These are phyloP conservation scores for Scytalidium sp. DNA, from an alignment of 2,329 filamentous ascomycete species.

Conservation along the genomic window DNA sequence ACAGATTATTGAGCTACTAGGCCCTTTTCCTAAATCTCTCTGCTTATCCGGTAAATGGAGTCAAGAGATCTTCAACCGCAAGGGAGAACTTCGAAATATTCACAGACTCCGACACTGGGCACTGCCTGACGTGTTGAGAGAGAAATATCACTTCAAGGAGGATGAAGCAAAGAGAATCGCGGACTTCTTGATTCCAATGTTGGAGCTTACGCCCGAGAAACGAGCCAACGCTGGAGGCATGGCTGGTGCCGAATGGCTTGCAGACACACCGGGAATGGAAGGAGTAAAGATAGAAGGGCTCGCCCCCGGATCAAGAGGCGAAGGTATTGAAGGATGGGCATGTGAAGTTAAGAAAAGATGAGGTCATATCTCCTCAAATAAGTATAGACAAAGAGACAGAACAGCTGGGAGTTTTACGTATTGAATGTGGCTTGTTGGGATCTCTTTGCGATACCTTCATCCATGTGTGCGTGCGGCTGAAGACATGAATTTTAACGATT, in stretches of 20 bases:
- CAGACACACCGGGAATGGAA: slow-evolving; percentile 87
- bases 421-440: background rate
- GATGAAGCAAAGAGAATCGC: slow-evolving; percentile 77
- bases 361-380: background rate
- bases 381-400: background rate
- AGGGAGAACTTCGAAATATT: slow-evolving; percentile 96
- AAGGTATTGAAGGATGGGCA: slow-evolving; percentile 93
- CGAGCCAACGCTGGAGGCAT: slow-evolving; percentile 95
- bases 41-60: slow-evolving; percentile 95
- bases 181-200: slow-evolving; percentile 85
- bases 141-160: slow-evolving; percentile 94
- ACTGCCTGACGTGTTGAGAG: slow-evolving; percentile 83
- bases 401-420: background rate
- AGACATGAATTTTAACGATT: background rate
- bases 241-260: slow-evolving; percentile 79
- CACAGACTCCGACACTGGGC: slow-evolving; percentile 96
- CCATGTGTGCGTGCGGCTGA: background rate
- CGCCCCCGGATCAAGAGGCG: slow-evolving; percentile 76
- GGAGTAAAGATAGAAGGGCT: slow-evolving; percentile 69
- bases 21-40: slow-evolving; percentile 87
- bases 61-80: slow-evolving; percentile 97
- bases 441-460: background rate
- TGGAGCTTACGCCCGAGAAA: slow-evolving; percentile 83
- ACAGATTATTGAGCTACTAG: slow-evolving; percentile 95
- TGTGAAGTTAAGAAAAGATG: slow-evolving; percentile 81